phyloP scores from a whole-genome alignment of 164 flowering plant species.

The Kalanchoe fedtschenkoi region DNA sequence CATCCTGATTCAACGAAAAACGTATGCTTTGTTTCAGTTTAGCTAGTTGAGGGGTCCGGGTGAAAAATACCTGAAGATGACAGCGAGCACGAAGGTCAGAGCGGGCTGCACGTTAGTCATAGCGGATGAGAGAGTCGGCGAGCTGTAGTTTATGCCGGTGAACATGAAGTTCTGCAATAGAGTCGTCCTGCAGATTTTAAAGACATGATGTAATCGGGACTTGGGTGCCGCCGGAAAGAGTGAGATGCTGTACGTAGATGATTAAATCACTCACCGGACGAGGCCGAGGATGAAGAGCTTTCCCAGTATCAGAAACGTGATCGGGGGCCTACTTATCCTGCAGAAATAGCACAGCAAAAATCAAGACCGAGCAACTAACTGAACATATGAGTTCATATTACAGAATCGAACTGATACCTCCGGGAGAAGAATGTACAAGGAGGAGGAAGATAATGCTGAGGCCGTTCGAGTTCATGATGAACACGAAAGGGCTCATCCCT shows the following conservation, averaged over 20 bases:
- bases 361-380: neutral
- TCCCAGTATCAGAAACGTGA: slow-evolving; percentile 19
- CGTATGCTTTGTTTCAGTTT: neutral
- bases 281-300: slow-evolving; percentile 28
- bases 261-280: slow-evolving; percentile 24
- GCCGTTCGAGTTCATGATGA: slow-evolving; percentile 24
- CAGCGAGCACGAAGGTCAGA: slow-evolving; percentile 40
- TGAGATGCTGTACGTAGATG: too few relatives aligned
- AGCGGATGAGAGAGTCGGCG: slow-evolving; percentile 43
- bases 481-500: slow-evolving; percentile 30
- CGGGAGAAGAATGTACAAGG: slow-evolving; percentile 14
- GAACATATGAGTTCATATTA: neutral
- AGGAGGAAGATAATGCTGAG: slow-evolving; percentile 23
- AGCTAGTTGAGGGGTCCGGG: neutral
- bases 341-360: neutral
- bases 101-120: slow-evolving; percentile 34
- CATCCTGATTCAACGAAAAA: slow-evolving; percentile 17
- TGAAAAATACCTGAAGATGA: slow-evolving; percentile 28
- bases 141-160: slow-evolving; percentile 36
- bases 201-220: too few relatives aligned
- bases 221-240: too few relatives aligned
- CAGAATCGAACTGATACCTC: slow-evolving; percentile 11
- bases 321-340: slow-evolving; percentile 21
- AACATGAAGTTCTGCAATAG: slow-evolving; percentile 19
- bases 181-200: slow-evolving; percentile 19